Conservation (phyloP, 345 rosid genomes). For the Eucalyptus regnans region DNA sequence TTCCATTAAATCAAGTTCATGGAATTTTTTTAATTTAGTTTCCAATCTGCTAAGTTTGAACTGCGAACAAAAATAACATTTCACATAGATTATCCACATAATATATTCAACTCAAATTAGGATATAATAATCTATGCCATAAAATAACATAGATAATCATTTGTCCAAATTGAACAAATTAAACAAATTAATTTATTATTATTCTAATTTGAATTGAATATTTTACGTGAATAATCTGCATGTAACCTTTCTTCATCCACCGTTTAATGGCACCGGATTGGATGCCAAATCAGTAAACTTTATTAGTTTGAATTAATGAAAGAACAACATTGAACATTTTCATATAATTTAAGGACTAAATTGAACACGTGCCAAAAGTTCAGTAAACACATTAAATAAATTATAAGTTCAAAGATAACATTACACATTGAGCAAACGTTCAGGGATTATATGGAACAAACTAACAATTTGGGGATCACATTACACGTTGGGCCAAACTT, state of each 20-base stretch:
- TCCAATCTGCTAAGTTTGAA: neutral
- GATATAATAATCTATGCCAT: neutral
- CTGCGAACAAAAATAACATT: neutral
- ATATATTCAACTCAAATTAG: neutral
- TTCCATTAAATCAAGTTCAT: neutral
- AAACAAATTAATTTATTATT: neutral
- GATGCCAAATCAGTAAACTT: neutral
- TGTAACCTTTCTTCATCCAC: neutral
- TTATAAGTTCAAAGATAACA: neutral
- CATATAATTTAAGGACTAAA: neutral
- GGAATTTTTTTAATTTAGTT: neutral
- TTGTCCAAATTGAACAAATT: neutral
- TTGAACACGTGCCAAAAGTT: neutral
- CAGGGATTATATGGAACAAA: neutral
- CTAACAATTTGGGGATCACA: rapidly evolving
- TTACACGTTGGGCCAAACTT: neutral
- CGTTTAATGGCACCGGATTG: neutral
- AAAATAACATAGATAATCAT: neutral
- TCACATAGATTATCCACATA: neutral
- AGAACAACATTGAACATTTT: neutral
- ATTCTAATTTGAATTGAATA: neutral
- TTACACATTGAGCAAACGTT: neutral
- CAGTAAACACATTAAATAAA: neutral
- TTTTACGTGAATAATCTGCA: rapidly evolving
- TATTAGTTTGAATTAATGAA: neutral